Conservation (phyloP, 768 basidiomycete genomes). For the Tulasnella sp. region DNA sequence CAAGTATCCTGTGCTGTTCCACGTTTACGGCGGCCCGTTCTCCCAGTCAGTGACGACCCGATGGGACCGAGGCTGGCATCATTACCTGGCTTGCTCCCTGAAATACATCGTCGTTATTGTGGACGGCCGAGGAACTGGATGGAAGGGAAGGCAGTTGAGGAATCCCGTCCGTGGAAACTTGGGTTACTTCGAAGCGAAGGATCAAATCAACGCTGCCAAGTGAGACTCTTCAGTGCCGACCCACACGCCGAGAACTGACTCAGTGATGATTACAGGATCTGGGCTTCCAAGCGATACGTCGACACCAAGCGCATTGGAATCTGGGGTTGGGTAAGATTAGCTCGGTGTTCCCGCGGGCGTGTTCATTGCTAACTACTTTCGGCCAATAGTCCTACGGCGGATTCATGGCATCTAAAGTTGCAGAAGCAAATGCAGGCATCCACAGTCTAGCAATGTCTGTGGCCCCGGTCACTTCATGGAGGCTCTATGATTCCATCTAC, state of each 20-base stretch:
- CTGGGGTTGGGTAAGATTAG: conserved; percentile 87
- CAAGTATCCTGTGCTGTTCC: conserved; percentile 92
- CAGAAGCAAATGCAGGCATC: conserved; percentile 84
- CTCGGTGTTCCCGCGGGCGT: neutral
- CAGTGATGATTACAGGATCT: conserved; percentile 49
- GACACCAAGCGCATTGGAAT: conserved; percentile 86
- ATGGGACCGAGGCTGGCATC: conserved; percentile 77
- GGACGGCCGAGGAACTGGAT: conserved; percentile 93
- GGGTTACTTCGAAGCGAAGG: conserved; percentile 81
- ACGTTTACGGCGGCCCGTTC: conserved; percentile 89
- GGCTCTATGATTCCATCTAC: conserved; percentile 85
- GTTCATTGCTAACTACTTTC: conserved; percentile 16
- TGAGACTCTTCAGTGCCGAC: conserved; percentile 37
- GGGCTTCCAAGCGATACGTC: conserved; percentile 83
- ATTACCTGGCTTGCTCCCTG: conserved; percentile 74
- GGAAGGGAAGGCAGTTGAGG: conserved; percentile 75
- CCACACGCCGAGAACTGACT: neutral
- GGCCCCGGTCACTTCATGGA: conserved; percentile 90
- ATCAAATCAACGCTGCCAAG: conserved; percentile 88
- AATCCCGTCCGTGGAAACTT: conserved; percentile 86
- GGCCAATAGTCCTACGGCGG: conserved; percentile 86
- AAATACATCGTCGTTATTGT: conserved; percentile 84
- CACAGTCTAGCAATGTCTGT: conserved; percentile 90
- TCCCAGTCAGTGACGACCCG: conserved; percentile 70
- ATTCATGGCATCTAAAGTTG: conserved; percentile 90